These are phyloP conservation scores for Hibiscus syriacus DNA, from an alignment of 345 rosid species.

Conservation along the genomic window DNA sequence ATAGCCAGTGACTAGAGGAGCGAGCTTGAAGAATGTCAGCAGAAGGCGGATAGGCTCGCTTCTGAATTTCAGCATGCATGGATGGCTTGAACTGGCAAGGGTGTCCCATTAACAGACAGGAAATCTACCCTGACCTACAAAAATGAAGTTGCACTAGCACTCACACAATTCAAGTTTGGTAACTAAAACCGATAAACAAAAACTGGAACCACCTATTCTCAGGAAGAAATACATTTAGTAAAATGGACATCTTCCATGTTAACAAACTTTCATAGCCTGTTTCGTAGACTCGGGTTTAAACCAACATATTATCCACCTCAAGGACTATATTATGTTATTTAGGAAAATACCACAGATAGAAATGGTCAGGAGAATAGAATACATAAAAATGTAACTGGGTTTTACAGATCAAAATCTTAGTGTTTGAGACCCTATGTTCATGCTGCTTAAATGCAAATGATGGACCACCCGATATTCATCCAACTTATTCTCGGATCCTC, in stretches of 20 bases:
- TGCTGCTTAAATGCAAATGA: neutral
- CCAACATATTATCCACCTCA: neutral
- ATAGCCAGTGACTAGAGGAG: slow-evolving; percentile 67
- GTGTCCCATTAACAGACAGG: slow-evolving; percentile 49
- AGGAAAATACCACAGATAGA: too few species aligned
- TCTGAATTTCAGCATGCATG: slow-evolving; percentile 68
- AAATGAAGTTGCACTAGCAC: neutral
- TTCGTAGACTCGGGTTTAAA: neutral
- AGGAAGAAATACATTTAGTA: neutral
- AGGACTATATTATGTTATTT: neutral
- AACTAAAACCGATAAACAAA: neutral
- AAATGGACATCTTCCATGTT: neutral
- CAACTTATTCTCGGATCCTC: neutral
- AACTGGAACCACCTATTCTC: neutral
- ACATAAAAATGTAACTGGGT: neutral
- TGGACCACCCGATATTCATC: neutral
- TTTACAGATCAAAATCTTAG: neutral
- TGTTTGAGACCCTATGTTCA: neutral
- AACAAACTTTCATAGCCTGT: neutral
- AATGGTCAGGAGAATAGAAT: neutral
- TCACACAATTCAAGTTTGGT: neutral
- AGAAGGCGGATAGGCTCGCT: slow-evolving; percentile 66
- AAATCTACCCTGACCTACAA: slow-evolving; percentile 74
- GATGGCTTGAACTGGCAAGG: slow-evolving; percentile 53
- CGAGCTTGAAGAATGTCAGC: slow-evolving; percentile 54